Evolutionary conservation across 139 green algal species (phyloP), one percentile per base, ranked within the genome.

Genomic region (Chloropicon primus): DNA sequence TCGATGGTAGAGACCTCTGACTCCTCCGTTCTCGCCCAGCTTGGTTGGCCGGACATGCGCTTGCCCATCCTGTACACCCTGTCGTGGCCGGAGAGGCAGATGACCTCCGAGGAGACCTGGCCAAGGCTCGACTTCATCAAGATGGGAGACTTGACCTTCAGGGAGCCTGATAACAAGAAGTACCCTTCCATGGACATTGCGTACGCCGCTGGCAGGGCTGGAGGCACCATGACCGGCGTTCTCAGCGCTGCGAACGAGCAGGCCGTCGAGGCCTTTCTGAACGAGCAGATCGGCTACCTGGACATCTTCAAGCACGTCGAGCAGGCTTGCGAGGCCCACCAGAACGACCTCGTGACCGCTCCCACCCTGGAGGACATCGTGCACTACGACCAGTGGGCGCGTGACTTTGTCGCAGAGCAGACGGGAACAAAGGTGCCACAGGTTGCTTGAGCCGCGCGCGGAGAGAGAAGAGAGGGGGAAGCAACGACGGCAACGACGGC

Each of bases 61-160:
- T 89, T 99, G 77, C 95, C 95, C 71, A 99, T 99, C 82, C 93
- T 98, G 76, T 97, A 98, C 88, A 98, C 95, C 28, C 93, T 99
- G 89, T 93, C 89, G 1, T 99, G 94, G 94, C 95, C 95, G 1
- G 83, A 94, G 84, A 89, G 95, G 24, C 54, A 85, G 24, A 83
- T 53, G 76, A 89, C 83, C 80, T 91, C 83, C 21, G 94, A 98
- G 77, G 53, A 88, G 73, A 97, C 91, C 1, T 98, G 94, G 93
- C 94, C 93, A 0, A 89, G 82, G n/a, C 79, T 89, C 1, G 85
- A 89, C 79, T 95, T 97, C 79, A 84, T 90, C 76, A 96, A 97
- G 86, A 93, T 94, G 86, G 93, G 87, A 72, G 87, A 92, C 84
- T 86, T 99, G 26, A 98, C 95, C 21, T 99, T 99, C 91, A 90